Evolutionary conservation across 2,329 filamentous ascomycete genomes (phyloP).

Genomic region (Xylariaceae sp.): DNA sequence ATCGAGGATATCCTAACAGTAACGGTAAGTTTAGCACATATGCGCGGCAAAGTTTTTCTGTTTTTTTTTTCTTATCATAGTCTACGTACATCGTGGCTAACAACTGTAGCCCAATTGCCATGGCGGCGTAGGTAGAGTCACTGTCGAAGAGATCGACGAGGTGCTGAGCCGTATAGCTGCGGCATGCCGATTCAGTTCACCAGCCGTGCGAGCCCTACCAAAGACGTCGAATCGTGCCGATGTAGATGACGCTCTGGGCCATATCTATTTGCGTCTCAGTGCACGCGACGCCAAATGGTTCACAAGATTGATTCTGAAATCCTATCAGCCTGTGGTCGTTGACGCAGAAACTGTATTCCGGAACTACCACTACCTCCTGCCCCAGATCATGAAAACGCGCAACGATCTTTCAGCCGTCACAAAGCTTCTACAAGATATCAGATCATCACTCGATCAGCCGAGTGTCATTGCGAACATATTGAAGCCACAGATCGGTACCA

Average conservation of each 20-base stretch:
- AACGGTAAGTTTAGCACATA: conserved; percentile 46
- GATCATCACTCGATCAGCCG: conserved; percentile 18
- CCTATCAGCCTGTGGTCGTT: conserved; percentile 63
- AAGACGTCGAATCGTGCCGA: conserved; percentile 22
- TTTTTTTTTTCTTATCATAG: background rate
- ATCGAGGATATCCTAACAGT: conserved; percentile 60
- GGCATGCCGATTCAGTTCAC: conserved; percentile 66
- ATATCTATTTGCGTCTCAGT: conserved; percentile 56
- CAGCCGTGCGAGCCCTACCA: conserved; percentile 46
- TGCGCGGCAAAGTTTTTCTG: background rate
- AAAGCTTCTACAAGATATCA: conserved; percentile 43
- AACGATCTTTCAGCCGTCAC: conserved; percentile 63
- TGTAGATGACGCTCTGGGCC: conserved; percentile 46
- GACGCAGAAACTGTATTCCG: conserved; percentile 53
- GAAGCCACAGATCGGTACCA: conserved; percentile 55
- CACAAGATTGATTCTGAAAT: conserved; percentile 73
- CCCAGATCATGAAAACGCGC: conserved; percentile 65
- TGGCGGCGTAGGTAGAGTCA: conserved; percentile 43
- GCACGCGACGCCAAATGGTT: conserved; percentile 83
- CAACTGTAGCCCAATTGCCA: conserved; percentile 42
- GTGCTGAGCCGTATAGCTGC: conserved; percentile 65
- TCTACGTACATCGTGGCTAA: background rate
- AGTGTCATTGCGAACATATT: conserved; percentile 31
- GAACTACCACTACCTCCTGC: conserved; percentile 65
- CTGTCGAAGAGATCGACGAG: conserved; percentile 68